Percentiles rank a stretch among this genome's conserved stretches.
These are phyloP conservation scores for Starmera dryadoides DNA, from an alignment of 805 yeast genomes.

Conservation along the genomic window DNA sequence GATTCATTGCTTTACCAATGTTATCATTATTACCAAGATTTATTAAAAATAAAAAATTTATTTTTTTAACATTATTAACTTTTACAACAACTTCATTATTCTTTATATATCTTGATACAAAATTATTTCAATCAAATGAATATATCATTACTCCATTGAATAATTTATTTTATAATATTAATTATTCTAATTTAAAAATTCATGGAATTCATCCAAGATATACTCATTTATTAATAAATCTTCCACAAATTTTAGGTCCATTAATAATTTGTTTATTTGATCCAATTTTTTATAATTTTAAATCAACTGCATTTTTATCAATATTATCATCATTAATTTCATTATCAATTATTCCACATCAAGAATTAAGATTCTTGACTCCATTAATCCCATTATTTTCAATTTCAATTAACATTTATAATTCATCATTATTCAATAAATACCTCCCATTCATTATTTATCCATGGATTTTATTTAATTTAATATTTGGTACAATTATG, in stretches of 20 bases:
- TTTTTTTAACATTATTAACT: constrained; percentile 27
- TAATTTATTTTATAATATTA: constrained; percentile 65
- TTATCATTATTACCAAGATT: constrained; percentile 37
- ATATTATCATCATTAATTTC: constrained; percentile 52
- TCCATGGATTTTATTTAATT: constrained; percentile 61
- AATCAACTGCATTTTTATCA: constrained; percentile 51
- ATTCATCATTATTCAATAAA: constrained; percentile 6
- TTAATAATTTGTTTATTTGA: constrained; percentile 33
- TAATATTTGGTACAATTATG: constrained; percentile 52
- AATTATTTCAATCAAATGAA: constrained; percentile 21
- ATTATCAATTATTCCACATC: constrained; percentile 80
- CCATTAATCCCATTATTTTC: constrained; percentile 72
- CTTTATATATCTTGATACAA: constrained; percentile 51
- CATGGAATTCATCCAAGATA: constrained; percentile 84
- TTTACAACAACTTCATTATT: constrained; percentile 26
- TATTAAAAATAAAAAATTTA: constrained; percentile 24
- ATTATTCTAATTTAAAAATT: constrained; percentile 45
- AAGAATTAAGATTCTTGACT: constrained; percentile 80
- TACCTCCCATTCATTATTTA: constrained; percentile 16
- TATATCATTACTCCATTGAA: constrained; percentile 64
- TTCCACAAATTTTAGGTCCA: constrained; percentile 85
- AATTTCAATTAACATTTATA: constrained; percentile 44
- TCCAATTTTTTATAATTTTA: constrained; percentile 28
- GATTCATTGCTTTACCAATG: constrained; percentile 64
- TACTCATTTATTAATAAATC: constrained; percentile 66